Conservation (phyloP, 768 basidiomycete genomes). For the Lenzites betulinus region DNA sequence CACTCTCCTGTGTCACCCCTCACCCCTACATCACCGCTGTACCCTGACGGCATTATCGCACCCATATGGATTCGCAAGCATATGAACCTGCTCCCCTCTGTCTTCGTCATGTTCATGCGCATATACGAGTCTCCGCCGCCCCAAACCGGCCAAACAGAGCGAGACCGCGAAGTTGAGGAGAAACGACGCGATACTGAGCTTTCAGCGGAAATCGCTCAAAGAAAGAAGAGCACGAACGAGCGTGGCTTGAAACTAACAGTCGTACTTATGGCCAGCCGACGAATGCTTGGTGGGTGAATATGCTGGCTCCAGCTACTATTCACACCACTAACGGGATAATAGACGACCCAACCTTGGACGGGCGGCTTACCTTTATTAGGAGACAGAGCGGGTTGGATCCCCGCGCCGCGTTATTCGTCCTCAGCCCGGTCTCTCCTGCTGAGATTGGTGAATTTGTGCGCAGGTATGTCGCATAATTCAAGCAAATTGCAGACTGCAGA, state of each 20-base stretch:
- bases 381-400: slow-evolving; percentile 89
- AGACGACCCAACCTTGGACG: slow-evolving; percentile 88
- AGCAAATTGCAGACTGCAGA: background rate
- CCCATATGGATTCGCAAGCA: slow-evolving; percentile 99
- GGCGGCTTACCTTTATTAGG: slow-evolving; percentile 83
- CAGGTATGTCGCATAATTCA: slow-evolving; percentile 49
- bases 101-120: slow-evolving; percentile 89
- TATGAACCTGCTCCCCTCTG: slow-evolving; percentile 85
- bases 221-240: slow-evolving; percentile 81
- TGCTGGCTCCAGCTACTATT: background rate
- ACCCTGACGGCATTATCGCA: slow-evolving; percentile 95
- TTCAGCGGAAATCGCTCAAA: slow-evolving; percentile 72
- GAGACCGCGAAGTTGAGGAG: slow-evolving; percentile 68
- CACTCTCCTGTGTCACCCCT: slow-evolving; percentile 96
- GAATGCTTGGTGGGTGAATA: slow-evolving; percentile 70
- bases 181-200: slow-evolving; percentile 72
- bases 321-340: slow-evolving; percentile 1
- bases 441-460: slow-evolving; percentile 89
- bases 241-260: slow-evolving; percentile 93
- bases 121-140: slow-evolving; percentile 74
- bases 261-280: slow-evolving; percentile 86
- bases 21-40: slow-evolving; percentile 82
- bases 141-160: slow-evolving; percentile 45
- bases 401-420: slow-evolving; percentile 88
- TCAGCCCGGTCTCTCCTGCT: slow-evolving; percentile 85